Base-by-base conservation (phyloP, 2,329 filamentous ascomycete genomes). In the Trichoderma atroviride region DNA sequence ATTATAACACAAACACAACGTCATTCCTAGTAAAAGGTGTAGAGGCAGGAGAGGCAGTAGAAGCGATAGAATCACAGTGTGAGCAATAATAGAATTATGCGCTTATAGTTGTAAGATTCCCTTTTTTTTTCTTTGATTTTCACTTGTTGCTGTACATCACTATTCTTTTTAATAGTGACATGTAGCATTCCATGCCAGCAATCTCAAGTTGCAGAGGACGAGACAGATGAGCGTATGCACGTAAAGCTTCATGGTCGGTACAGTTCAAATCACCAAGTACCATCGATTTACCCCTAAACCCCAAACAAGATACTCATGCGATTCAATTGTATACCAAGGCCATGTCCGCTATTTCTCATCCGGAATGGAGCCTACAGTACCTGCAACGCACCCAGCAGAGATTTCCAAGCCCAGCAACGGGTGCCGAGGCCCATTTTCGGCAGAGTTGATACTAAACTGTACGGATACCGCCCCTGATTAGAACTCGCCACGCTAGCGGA, bases 351-450 rank as follows among this genome's bases (percentile, higher is more conserved):
- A 37, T 47, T 47, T 31, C 27, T 31, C 43, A 61, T 16, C 22
- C n/a, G 6, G 14, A 9, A 61, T 50, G 43, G 43, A 24, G 43
- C 43, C 43, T 50, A 50, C 19, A 22, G 43, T 47, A 19, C 9
- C 11, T n/a, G 19, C 43, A 19, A 19, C 14, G 37, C 6, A 3
- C 43, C 43, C 40, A n/a, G 5, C 40, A 43, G 40, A 43, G 19
- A n/a, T n/a, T n/a, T 43, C 3, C 16, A 43, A 43, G 11, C 33
- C 11, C 16, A 43, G 40, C 16, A 43, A 43, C 47, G 47, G 61
- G 61, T 56, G 35, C 50, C 61, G 61, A 64, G 61, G 61, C 61
- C 61, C 61, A 43, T 43, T 11, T 43, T 64, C 61, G 61, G 61
- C 50, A 64, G 40, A 43, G 40, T 37, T 40, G 22, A 50, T 33